phyloP scores from a whole-genome alignment of 495 filamentous ascomycete genomes.

The Annulohypoxylon bovei region DNA sequence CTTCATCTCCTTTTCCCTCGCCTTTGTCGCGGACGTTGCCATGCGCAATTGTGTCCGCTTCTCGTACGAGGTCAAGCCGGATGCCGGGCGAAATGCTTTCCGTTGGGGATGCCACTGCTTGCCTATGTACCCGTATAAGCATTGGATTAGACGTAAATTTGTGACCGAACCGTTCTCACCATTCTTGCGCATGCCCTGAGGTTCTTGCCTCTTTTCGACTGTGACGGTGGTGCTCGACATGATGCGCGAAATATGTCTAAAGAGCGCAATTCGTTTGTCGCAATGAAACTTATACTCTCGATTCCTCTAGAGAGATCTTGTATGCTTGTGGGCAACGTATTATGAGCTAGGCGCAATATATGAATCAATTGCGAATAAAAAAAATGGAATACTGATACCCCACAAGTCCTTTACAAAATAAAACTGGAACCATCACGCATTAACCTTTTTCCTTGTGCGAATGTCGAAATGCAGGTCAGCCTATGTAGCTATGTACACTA shows the following conservation, averaged over 20 bases:
- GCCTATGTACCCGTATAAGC: slow-evolving; percentile 62
- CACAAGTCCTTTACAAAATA: background rate
- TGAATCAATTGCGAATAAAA: slow-evolving; percentile 9
- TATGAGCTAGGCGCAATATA: slow-evolving; percentile 12
- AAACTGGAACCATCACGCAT: background rate
- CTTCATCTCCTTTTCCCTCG: slow-evolving; percentile 93
- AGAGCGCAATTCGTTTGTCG: background rate
- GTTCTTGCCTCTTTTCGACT: slow-evolving; percentile 39
- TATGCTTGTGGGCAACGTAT: background rate
- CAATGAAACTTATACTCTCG: background rate
- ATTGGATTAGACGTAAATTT: background rate
- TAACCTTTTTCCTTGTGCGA: background rate
- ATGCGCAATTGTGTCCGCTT: slow-evolving; percentile 73
- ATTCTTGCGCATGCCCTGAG: slow-evolving; percentile 71
- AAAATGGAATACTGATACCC: background rate
- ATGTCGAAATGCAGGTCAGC: background rate
- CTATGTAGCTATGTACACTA: background rate
- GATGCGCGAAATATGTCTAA: background rate
- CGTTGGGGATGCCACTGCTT: slow-evolving; percentile 91
- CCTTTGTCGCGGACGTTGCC: slow-evolving; percentile 77
- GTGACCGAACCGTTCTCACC: slow-evolving; percentile 53
- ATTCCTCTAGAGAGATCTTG: background rate
- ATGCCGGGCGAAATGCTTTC: slow-evolving; percentile 85
- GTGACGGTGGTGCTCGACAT: slow-evolving; percentile 29
- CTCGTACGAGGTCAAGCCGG: slow-evolving; percentile 79